phyloP scores from a whole-genome alignment of 345 rosid species.

The Arabidopsis arenosa region DNA sequence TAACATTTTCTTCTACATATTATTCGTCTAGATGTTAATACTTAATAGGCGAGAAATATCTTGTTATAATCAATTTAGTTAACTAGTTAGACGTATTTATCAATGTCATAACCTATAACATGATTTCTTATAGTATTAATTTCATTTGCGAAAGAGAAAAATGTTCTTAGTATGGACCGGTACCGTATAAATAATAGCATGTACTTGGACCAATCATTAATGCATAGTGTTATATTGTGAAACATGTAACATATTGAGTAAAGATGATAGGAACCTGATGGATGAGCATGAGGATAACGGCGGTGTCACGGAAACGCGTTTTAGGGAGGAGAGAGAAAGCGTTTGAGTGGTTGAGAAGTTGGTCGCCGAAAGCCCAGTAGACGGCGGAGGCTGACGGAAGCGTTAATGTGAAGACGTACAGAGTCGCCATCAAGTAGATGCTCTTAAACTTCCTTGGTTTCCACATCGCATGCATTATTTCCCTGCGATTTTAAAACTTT shows the following conservation, averaged over 20 bases:
- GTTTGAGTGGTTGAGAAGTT: constrained; percentile 84
- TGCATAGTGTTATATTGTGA: constrained; percentile 8
- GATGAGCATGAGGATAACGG: constrained; percentile 94
- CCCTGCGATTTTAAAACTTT: constrained; percentile 51
- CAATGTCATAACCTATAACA: not conserved
- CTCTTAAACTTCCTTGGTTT: constrained; percentile 95
- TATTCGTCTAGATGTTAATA: not conserved
- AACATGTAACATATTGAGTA: constrained; percentile 11
- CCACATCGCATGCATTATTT: constrained; percentile 99
- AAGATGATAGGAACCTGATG: constrained; percentile 71
- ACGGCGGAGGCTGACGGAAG: constrained; percentile 92
- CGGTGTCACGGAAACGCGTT: constrained; percentile 75
- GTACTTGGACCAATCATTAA: constrained; percentile 35
- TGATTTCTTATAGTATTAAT: not conserved
- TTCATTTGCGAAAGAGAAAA: constrained; percentile 14
- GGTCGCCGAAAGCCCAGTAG: constrained; percentile 96
- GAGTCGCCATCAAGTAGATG: constrained; percentile 85
- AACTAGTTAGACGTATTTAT: not conserved
- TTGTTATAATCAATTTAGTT: not conserved
- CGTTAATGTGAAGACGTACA: constrained; percentile 94
- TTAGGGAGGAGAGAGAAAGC: constrained; percentile 95
- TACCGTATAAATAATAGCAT: constrained; percentile 12
- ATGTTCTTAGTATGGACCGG: constrained; percentile 8
- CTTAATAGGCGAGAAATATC: not conserved
- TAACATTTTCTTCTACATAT: no score